phyloP scores from a whole-genome alignment of 2,329 filamentous ascomycete genomes.

The Paecilomyces dactylethromorphus region DNA sequence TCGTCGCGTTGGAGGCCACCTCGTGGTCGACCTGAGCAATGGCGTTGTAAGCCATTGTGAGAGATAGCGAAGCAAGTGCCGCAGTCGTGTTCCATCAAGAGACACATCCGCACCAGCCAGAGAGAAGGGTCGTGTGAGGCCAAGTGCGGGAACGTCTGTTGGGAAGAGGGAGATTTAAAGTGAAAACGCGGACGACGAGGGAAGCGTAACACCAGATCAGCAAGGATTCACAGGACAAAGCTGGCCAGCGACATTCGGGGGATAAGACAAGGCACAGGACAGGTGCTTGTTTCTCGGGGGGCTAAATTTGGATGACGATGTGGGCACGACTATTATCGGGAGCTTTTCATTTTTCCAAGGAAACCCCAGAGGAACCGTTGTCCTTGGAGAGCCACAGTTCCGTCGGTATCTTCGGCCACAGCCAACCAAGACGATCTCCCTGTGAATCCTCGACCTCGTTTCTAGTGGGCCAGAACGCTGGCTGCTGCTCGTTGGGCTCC shows the following conservation, averaged over 20 bases:
- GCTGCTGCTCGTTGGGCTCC: not conserved
- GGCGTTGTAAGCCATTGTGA: constrained; percentile 38
- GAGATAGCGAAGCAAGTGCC: constrained; percentile 1
- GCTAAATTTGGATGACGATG: not conserved
- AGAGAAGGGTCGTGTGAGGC: not conserved
- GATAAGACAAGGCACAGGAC: not conserved
- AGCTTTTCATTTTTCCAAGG: not conserved
- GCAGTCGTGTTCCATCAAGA: constrained; percentile 10
- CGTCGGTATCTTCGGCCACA: not conserved
- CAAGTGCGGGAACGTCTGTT: not conserved
- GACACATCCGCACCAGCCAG: not conserved
- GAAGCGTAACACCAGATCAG: not conserved
- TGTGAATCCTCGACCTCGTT: not conserved
- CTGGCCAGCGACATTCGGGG: not conserved
- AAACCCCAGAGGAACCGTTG: not conserved
- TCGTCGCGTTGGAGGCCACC: constrained; percentile 18
- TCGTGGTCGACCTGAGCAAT: constrained; percentile 36
- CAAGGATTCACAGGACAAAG: not conserved
- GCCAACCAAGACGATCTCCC: not conserved
- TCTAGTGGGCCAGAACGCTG: not conserved
- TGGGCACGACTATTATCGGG: not conserved
- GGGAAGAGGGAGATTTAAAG: not conserved
- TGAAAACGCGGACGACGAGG: not conserved
- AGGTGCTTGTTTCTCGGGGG: not conserved
- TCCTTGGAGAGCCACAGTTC: not conserved